Evolutionary conservation across 805 yeast genomes (phyloP), one percentile per base, ranked within the genome.

Genomic region (Danielia reshetovae): DNA sequence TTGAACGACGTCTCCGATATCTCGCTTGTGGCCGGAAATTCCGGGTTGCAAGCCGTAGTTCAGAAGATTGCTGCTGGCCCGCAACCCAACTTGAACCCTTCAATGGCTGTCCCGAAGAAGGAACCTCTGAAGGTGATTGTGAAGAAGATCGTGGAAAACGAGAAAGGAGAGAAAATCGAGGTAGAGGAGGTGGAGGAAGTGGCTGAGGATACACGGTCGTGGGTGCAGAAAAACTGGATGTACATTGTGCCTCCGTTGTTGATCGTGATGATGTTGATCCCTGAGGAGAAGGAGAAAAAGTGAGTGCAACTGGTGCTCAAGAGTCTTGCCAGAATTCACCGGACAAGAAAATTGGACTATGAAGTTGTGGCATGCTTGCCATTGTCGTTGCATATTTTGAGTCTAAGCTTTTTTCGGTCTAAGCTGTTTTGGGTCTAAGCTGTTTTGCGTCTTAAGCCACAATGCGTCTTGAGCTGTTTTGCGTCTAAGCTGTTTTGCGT

Each of bases 191-290:
- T 46, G 13, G 48, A 36, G 13, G 54, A 51, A 16, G 57, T 52
- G 23, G 51, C 42, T 16, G 56, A 43, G 28, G 62, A 52, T 30
- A 51, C 50, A 11, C 49, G 64, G 24, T 69, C 79, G 4, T 77
- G 76, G 55, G 57, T 78, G 12, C 82, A 77, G 50, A 71, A 72
- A 52, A 72, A 79, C 55, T 79, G 84, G 84, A 64, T 75, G 68
- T 77, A 73, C 52, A 59, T 79, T 17, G 75, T 75, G 6, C 75
- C 79, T 2, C 74, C 75, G 10, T 41, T 54, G 39, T 36, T 52
- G 22, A 41, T 73, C 15, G 31, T 76, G 8, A 40, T 66, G 38
- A 25, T 74, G 24, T 36, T 70, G 36, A 38, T 51, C 14, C 67
- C 55, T 43, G 37, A 29, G 40, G 50, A 24, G 48, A 40, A 37